Evolutionary conservation across 768 basidiomycete species (phyloP).

Genomic region (Tulasnella sp.): DNA sequence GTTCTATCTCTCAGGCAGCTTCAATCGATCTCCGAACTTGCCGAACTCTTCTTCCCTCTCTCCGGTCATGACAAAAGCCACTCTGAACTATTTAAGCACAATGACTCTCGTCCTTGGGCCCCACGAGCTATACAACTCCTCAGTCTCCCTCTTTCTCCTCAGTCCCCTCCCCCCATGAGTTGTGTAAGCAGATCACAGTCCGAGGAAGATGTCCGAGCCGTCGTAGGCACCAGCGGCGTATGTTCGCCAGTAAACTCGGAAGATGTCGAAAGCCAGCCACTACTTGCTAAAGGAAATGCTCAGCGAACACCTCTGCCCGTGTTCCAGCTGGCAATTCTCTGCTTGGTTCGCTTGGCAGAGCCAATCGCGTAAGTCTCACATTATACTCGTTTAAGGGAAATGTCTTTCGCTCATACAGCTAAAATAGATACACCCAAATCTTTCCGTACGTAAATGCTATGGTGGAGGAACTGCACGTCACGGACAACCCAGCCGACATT

Average conservation of each 20-base stretch:
- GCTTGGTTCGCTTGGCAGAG: constrained; percentile 15
- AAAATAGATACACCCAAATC: constrained; percentile 5
- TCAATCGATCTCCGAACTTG: background rate
- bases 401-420: background rate
- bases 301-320: constrained; percentile 17
- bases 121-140: background rate
- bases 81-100: background rate
- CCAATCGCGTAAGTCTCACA: constrained; percentile 12
- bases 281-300: background rate
- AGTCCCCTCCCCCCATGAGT: background rate
- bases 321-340: constrained; percentile 15
- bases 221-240: background rate
- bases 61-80: background rate
- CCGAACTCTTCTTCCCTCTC: background rate
- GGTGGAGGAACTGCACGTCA: constrained; percentile 11
- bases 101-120: background rate
- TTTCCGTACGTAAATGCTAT: constrained; percentile 18
- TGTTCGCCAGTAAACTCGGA: background rate
- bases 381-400: background rate
- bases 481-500: constrained; percentile 8
- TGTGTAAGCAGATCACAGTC: background rate
- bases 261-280: background rate
- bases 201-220: background rate
- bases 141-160: background rate
- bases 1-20: background rate